phyloP scores from a whole-genome alignment of 2,329 filamentous ascomycete species.

The Sarocladiaceae sp. region DNA sequence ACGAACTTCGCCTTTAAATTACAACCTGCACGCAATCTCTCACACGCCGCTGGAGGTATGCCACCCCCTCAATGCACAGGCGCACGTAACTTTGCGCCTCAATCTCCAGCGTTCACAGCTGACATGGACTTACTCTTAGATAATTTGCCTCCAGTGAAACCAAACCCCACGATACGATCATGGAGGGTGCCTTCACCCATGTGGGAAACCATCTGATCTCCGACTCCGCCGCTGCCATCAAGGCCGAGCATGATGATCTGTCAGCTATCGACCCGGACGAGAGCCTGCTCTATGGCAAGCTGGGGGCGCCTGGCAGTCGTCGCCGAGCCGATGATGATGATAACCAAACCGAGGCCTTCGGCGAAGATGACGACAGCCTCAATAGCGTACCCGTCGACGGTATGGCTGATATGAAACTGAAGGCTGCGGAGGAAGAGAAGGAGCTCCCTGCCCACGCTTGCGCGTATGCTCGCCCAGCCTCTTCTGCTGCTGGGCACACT shows the following conservation, averaged over 20 bases:
- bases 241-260: conserved; percentile 72
- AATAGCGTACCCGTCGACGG: conserved; percentile 77
- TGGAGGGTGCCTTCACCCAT: conserved; percentile 87
- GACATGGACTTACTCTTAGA: neutral
- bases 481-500: neutral
- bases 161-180: conserved; percentile 30
- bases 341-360: conserved; percentile 75
- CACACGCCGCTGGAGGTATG: neutral
- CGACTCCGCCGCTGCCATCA: conserved; percentile 79
- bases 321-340: conserved; percentile 83
- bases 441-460: conserved; percentile 92
- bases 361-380: conserved; percentile 75
- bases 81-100: neutral
- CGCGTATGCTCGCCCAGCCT: conserved; percentile 57
- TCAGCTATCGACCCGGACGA: conserved; percentile 72
- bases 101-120: neutral
- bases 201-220: conserved; percentile 81
- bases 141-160: neutral
- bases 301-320: conserved; percentile 53
- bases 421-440: conserved; percentile 67
- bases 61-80: neutral
- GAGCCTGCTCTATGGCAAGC: conserved; percentile 68
- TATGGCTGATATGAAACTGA: conserved; percentile 56
- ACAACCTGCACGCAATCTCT: neutral
- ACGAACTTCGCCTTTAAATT: conserved; percentile 6